Evolutionary conservation across 192 early-diverging fungal species (phyloP), one percentile per base, ranked within the genome.

Genomic region (Rhizophagus sp.): DNA sequence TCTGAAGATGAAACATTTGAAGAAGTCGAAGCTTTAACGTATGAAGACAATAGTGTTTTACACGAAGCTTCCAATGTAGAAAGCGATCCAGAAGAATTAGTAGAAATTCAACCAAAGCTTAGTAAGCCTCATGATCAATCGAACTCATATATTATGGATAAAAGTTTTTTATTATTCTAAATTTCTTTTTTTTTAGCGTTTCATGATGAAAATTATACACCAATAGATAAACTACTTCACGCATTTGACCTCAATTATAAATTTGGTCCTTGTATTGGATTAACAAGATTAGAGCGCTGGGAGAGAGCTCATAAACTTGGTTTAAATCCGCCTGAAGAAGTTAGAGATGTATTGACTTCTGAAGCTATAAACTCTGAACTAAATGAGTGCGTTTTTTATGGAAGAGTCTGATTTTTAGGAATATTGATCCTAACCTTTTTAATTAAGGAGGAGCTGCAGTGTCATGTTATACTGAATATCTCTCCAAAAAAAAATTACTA

Each of bases 241-340:
- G 65, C 78, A 7, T 84, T 84, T 61, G 83, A 84, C 62, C 50
- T 84, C 66, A 78, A 82, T 64, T 82, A 80, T 57, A 44, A 30
- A 57, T 84, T 73, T 52, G 90, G 90, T 25, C 82, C 87, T 0
- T 88, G 87, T 76, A 83, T 91, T 62, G 90, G 90, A 30, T 24
- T 91, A 13, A 80, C 86, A 47, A 69, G 90, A 25, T 73, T 89
- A 81, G 87, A 88, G 62, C 82, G 90, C 22, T 91, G 90, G 90
- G 82, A 90, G 62, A 78, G 88, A 52, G 88, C 88, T 19, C 30
- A 84, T 13, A 83, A 80, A 62, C 81, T 90, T 17, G 84, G 82
- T 4, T 78, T 90, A 11, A 74, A 87, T 24, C 89, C 89, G 25
- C 88, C 89, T 5, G 15, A 65, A 15, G 75, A 87, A 68, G 70